Percentiles rank a stretch among this genome's conserved stretches.
phyloP scores from a whole-genome alignment of 208 protist genomes.

The Crithidia bombi region DNA sequence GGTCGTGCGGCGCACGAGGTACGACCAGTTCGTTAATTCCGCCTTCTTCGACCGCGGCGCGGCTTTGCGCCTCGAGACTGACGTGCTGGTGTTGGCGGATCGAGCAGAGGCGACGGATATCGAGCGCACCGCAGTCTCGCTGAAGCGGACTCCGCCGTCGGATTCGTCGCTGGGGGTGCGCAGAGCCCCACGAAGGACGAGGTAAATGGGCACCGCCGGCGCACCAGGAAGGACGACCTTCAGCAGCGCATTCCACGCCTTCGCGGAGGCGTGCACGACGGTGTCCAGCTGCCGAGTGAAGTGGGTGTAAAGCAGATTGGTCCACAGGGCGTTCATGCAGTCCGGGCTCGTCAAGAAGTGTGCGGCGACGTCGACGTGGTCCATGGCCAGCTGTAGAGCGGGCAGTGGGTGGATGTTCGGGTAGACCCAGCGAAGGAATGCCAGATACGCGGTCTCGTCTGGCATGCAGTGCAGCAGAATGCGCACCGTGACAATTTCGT shows the following conservation, averaged over 20 bases:
- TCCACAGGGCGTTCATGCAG: constrained; percentile 82
- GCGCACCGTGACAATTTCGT: constrained; percentile 54
- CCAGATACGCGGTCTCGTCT: constrained; percentile 32
- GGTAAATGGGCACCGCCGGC: constrained; percentile 70
- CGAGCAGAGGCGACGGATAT: background rate
- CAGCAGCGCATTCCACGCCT: constrained; percentile 68
- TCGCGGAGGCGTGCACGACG: constrained; percentile 37
- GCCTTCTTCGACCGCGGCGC: background rate
- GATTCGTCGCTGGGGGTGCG: background rate
- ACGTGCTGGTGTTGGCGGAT: background rate
- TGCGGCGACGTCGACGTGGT: constrained; percentile 51
- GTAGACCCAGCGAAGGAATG: constrained; percentile 67
- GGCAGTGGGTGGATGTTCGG: constrained; percentile 79
- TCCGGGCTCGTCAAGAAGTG: constrained; percentile 51
- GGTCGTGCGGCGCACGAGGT: constrained; percentile 41
- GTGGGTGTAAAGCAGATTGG: constrained; percentile 75
- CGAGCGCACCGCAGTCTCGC: background rate
- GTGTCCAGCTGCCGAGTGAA: constrained; percentile 64
- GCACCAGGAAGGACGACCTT: constrained; percentile 69
- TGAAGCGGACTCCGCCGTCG: background rate
- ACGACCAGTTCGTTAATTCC: constrained; percentile 48
- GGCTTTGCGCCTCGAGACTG: constrained; percentile 12
- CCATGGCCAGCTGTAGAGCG: constrained; percentile 62
- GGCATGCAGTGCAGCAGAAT: constrained; percentile 57
- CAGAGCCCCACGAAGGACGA: constrained; percentile 43